Evolutionary conservation across 306 rosid species (phyloP), one percentile per base, ranked within the genome.

Genomic region (Quillaja saponaria): DNA sequence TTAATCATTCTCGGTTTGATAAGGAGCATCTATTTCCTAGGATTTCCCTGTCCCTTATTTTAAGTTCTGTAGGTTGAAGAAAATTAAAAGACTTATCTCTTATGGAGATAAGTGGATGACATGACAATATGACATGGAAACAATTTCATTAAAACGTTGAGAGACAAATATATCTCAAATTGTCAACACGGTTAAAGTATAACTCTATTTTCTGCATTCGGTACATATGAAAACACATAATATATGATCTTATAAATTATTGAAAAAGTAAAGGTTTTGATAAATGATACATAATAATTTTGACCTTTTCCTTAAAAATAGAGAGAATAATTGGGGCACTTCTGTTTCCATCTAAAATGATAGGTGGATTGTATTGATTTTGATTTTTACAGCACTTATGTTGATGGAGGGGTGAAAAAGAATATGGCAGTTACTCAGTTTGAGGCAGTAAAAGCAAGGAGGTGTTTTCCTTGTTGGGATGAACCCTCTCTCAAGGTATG

Each of bases 381-480:
- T 50, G 39, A 14, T 49, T 65, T 71, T n/a, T 1, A 49, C 71
- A 82, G 89, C 72, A 25, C 85, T 54, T 80, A 73, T 58, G n/a
- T 52, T 51, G 83, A 82, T 45, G 80, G 77, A 42, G 81, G 73
- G 38, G 73, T 68, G 70, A 80, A 82, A 73, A 84, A 80, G 77
- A 84, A 84, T 20, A 80, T 78, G 87, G 87, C 82, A 13, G 74
- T 54, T 53, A 82, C 95, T 72, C 91, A 80, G 62, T 87, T 87
- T 64, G 85, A 82, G 71, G 65, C 83, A 3, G 85, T 78, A 12
- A 87, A 84, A 20, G 95, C 91, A 39, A 69, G 95, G 73, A 21
- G 76, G 49, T 76, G 91, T 63, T 84, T 87, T 65, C 95, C 91
- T 15, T 84, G 88, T 57, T 87, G 87, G 85, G 91, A 84, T 71